Percentiles rank a stretch among this genome's conserved stretches.
These are phyloP conservation scores for Kickxella alabastrina DNA, from an alignment of 192 early-diverging fungal genomes.

Conservation along the genomic window DNA sequence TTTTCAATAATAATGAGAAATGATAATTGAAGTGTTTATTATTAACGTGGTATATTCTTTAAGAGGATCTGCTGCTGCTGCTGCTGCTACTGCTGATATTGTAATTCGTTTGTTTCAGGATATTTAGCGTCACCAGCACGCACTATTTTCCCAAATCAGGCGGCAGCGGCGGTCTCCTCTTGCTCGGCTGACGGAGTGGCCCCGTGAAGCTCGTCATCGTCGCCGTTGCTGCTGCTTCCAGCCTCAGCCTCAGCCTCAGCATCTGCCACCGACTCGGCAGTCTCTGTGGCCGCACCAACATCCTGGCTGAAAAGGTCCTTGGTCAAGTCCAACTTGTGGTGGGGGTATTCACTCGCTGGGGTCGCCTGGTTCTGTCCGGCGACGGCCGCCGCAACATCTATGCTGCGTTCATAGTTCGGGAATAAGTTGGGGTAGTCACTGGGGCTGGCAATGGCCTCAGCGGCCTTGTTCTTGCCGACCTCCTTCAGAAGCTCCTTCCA, in stretches of 20 bases:
- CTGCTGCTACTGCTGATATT: too few relatives aligned
- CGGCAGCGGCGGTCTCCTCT: neutral
- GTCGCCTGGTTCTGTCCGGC: neutral
- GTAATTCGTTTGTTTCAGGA: too few relatives aligned
- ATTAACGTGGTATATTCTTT: too few relatives aligned
- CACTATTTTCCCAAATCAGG: too few relatives aligned
- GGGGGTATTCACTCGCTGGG: slow-evolving; percentile 19
- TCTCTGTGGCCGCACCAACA: neutral
- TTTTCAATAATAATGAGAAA: too few relatives aligned
- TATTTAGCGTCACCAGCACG: too few relatives aligned
- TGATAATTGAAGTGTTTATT: too few relatives aligned
- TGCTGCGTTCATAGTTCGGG: slow-evolving; percentile 58
- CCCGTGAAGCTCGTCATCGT: slow-evolving; percentile 43
- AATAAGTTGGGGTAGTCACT: slow-evolving; percentile 81
- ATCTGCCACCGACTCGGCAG: slow-evolving; percentile 3
- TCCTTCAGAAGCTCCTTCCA: slow-evolving; percentile 77
- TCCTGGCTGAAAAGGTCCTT: slow-evolving; percentile 19
- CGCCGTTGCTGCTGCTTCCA: slow-evolving; percentile 4
- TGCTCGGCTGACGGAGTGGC: slow-evolving; percentile 13
- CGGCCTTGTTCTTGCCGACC: slow-evolving; percentile 71
- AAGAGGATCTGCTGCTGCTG: too few relatives aligned
- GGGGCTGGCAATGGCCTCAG: slow-evolving; percentile 86
- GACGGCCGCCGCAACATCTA: slow-evolving; percentile 8
- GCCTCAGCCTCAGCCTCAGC: slow-evolving; percentile 8
- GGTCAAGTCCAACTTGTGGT: too few relatives aligned